These are phyloP conservation scores for Fusarium equiseti DNA, from an alignment of 2,329 filamentous ascomycete genomes.

Conservation along the genomic window DNA sequence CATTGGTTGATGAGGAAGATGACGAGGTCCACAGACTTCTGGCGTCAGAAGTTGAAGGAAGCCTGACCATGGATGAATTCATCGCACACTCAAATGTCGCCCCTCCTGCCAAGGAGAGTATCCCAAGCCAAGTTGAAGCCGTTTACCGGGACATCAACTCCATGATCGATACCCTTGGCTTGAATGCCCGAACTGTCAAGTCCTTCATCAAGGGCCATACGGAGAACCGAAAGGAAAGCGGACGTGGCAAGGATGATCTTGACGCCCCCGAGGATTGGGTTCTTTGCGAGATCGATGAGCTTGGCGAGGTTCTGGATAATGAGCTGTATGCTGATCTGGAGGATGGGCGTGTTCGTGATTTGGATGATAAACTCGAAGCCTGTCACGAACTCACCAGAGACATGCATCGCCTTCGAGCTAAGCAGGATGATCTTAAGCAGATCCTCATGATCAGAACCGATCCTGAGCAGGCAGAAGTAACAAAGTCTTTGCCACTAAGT, in stretches of 20 bases:
- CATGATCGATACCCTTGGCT: conserved; percentile 92
- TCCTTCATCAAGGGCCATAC: conserved; percentile 76
- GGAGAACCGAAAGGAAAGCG: conserved; percentile 63
- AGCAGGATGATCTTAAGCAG: conserved; percentile 82
- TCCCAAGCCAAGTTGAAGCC: conserved; percentile 73
- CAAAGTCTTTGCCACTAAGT: conserved; percentile 79
- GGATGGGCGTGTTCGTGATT: conserved; percentile 74
- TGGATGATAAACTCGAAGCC: conserved; percentile 75
- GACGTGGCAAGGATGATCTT: conserved; percentile 74
- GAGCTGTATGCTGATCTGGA: conserved; percentile 75
- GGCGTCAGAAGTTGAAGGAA: conserved; percentile 70
- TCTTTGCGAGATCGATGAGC: conserved; percentile 78
- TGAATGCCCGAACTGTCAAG: conserved; percentile 79
- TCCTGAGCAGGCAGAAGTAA: conserved; percentile 72
- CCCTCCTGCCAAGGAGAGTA: conserved; percentile 65
- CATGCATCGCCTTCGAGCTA: conserved; percentile 76
- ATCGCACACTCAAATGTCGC: conserved; percentile 70
- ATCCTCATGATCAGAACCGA: conserved; percentile 78
- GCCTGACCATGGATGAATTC: conserved; percentile 74
- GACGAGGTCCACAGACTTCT: conserved; percentile 75
- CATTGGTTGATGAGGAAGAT: conserved; percentile 76
- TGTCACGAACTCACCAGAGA: conserved; percentile 78
- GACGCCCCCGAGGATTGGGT: conserved; percentile 77
- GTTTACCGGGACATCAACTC: conserved; percentile 86
- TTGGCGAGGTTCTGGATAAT: conserved; percentile 72